Evolutionary conservation across 2,329 filamentous ascomycete species (phyloP).

Genomic region (Aspergillus uvarum): DNA sequence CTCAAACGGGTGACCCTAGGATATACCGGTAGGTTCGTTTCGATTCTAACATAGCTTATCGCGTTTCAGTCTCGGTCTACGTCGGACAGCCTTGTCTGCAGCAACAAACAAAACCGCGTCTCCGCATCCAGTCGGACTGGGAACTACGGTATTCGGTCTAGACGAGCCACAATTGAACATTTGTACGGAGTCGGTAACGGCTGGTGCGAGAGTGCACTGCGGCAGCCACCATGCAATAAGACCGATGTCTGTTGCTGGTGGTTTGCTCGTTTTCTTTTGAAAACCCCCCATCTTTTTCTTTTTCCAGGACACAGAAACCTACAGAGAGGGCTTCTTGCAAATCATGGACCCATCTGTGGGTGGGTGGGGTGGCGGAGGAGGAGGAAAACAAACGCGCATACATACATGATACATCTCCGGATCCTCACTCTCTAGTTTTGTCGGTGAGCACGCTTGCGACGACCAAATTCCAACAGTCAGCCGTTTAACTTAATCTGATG

Average conservation of each 20-base stretch:
- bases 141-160: background rate
- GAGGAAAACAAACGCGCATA: background rate
- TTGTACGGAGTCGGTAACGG: background rate
- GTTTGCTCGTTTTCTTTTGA: background rate
- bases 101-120: background rate
- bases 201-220: background rate
- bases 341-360: background rate
- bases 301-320: background rate
- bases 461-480: background rate
- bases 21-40: background rate
- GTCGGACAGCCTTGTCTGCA: background rate
- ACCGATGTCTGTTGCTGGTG: background rate
- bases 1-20: background rate
- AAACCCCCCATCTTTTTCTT: background rate
- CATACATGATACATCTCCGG: background rate
- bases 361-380: background rate
- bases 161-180: background rate
- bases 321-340: background rate
- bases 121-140: background rate
- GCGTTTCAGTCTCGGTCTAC: background rate
- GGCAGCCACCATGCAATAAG: slow-evolving; percentile 10
- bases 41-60: background rate
- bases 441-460: slow-evolving; percentile 1
- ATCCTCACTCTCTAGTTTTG: background rate
- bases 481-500: slow-evolving; percentile 9